A percentile compares a stretch with the other conserved stretches of the same genome.
Evolutionary conservation across 1,139 yeast species (phyloP).

Genomic region (Yamadazyma pseudoaaseri): DNA sequence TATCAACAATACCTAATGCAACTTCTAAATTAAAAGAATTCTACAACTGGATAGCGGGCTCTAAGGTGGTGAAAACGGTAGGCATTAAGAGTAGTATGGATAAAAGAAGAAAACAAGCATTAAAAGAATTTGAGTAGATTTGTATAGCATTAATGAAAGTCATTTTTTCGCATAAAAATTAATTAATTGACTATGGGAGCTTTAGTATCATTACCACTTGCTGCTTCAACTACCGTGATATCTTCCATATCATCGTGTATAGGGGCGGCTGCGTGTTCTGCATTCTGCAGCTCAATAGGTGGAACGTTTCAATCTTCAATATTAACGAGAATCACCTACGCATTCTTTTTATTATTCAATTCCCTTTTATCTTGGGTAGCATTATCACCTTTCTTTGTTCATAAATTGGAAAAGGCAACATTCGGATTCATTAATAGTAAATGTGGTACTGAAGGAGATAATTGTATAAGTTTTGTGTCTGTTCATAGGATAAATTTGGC

Average conservation of each 20-base stretch:
- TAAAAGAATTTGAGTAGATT: constrained; percentile 36
- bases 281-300: constrained; percentile 62
- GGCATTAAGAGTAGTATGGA: constrained; percentile 32
- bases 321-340: constrained; percentile 73
- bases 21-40: constrained; percentile 19
- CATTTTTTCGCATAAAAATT: not conserved
- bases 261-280: constrained; percentile 83
- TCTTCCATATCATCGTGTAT: constrained; percentile 71
- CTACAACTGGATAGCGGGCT: constrained; percentile 28
- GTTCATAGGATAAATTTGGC: constrained; percentile 92
- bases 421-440: constrained; percentile 63
- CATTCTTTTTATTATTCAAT: constrained; percentile 71
- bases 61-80: constrained; percentile 15
- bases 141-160: not conserved
- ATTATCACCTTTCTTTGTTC: constrained; percentile 76
- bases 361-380: constrained; percentile 89
- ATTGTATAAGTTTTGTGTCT: constrained; percentile 89
- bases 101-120: constrained; percentile 41
- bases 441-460: constrained; percentile 74
- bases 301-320: constrained; percentile 66
- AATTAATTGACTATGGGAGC: constrained; percentile 65
- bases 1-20: constrained; percentile 28
- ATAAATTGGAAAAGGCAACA: constrained; percentile 71
- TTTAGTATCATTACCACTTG: constrained; percentile 67
- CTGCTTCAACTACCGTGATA: constrained; percentile 47